A percentile compares a stretch with the other conserved stretches of the same genome.
Evolutionary conservation across 768 basidiomycete genomes (phyloP).

Genomic region (Boletus coccyginus): DNA sequence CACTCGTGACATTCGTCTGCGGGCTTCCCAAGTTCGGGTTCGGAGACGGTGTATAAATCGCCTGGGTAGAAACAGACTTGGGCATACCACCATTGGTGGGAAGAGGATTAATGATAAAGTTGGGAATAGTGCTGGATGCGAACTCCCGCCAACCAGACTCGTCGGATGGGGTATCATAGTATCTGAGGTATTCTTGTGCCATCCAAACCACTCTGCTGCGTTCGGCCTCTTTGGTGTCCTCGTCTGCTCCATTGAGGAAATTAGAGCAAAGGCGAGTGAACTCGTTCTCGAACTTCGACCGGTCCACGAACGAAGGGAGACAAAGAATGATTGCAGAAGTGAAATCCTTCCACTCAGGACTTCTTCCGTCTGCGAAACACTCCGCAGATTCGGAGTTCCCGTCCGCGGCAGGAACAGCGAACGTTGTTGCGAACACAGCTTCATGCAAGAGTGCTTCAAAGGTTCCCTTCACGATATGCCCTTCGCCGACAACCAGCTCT

Average conservation of each 20-base stretch:
- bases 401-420: constrained; percentile 30
- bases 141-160: constrained; percentile 55
- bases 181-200: constrained; percentile 59
- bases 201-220: constrained; percentile 60
- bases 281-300: constrained; percentile 63
- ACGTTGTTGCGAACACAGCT: constrained; percentile 74
- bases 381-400: constrained; percentile 15
- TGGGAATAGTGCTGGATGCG: constrained; percentile 49
- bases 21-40: constrained; percentile 32
- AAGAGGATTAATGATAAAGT: constrained; percentile 26
- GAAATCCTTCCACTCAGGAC: constrained; percentile 57
- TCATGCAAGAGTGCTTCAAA: constrained; percentile 83
- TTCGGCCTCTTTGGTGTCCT: constrained; percentile 35
- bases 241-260: constrained; percentile 55
- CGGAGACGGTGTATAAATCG: constrained; percentile 51
- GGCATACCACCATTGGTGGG: constrained; percentile 35
- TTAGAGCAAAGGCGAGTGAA: constrained; percentile 64
- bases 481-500: constrained; percentile 48
- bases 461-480: constrained; percentile 58
- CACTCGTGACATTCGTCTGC: constrained; percentile 5
- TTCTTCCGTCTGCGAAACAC: constrained; percentile 18
- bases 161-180: constrained; percentile 54
- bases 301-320: constrained; percentile 55
- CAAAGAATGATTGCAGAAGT: constrained; percentile 59
- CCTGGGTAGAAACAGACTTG: constrained; percentile 50